Evolutionary conservation across 225 moss, liverwort and hornwort species (phyloP), one percentile per base, ranked within the genome.

Genomic region (Sphagnum contortum): DNA sequence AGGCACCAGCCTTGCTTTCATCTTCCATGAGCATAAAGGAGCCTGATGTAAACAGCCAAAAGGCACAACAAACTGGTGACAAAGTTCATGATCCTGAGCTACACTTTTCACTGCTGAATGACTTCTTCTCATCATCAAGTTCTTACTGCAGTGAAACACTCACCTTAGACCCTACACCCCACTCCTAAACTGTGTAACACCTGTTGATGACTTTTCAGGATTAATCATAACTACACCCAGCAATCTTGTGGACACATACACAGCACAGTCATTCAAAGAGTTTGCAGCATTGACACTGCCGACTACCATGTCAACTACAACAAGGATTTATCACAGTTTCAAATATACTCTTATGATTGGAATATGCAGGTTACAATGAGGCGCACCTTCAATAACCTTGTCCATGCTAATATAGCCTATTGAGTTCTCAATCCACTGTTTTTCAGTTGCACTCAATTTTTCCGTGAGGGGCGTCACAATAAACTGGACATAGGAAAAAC

Each of bases 371-470:
- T 29, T 29, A 29, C 29, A 2, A 57, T 46, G 61, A 57, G 50
- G 50, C 60, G 73, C 70, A 83, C 92, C 95, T 88, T 92, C 77
- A 49, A 92, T 1, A 47, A 88, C 44, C 50, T 63, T 65, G 49
- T 88, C 87, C 60, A 95, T 78, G 45, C 84, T 63, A 8, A 90
- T 52, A 49, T 44, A 87, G 65, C 90, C 89, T 7, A 75, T 0
- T 63, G 65, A 60, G 47, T 46, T 11, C 2, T 45, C 68, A 3
- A 78, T 3, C 3, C 69, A 55, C 0, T 68, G 29, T 45, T 6
- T 60, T 48, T 73, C 53, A 52, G 2, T 4, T 48, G 69, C 8
- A 47, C 46, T 9, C 4, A 87, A 46, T 45, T 2, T 0, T 5
- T 61, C 11, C 57, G 88, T 59, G 46, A 92, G 59, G 2, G 65